Percentiles rank a stretch among this genome's conserved stretches.
These are phyloP conservation scores for Erythrobasidium hasegawianum DNA, from an alignment of 1,284 basidiomycete genomes.

Conservation along the genomic window DNA sequence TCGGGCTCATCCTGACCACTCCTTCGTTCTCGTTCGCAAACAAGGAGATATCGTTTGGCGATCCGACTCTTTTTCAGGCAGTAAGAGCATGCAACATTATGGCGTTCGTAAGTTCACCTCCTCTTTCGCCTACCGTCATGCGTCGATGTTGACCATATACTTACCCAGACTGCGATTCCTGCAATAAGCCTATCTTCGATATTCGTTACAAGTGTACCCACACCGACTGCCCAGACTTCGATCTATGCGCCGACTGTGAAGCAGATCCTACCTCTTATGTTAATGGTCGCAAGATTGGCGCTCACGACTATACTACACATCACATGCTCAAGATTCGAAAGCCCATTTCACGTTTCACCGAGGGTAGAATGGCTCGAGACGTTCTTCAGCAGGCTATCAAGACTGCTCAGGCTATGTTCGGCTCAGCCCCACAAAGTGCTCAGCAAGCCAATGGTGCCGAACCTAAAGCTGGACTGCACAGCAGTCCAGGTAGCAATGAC, in stretches of 20 bases:
- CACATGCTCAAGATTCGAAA: conserved; percentile 40
- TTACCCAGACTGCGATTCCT: conserved; percentile 38
- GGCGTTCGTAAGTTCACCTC: conserved; percentile 12
- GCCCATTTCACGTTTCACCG: conserved; percentile 6
- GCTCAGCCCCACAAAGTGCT: neutral
- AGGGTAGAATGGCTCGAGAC: neutral
- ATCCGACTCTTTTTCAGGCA: neutral
- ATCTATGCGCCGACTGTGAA: conserved; percentile 44
- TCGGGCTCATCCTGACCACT: conserved; percentile 36
- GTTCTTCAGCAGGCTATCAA: conserved; percentile 2
- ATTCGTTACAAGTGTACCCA: conserved; percentile 44
- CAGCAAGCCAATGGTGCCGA: neutral
- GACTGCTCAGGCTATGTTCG: neutral
- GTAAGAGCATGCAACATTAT: conserved; percentile 21
- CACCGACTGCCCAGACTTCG: conserved; percentile 44
- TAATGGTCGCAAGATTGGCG: conserved; percentile 9
- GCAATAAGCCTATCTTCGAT: conserved; percentile 34
- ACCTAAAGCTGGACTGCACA: neutral
- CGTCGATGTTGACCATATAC: no score
- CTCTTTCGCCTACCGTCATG: no score
- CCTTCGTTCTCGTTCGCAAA: conserved; percentile 31
- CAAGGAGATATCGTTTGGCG: conserved; percentile 14
- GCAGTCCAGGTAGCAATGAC: neutral
- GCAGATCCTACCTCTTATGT: conserved; percentile 32
- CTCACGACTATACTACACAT: conserved; percentile 37